Percentiles rank a stretch among this genome's conserved stretches.
Evolutionary conservation across 192 early-diverging fungal genomes (phyloP).

Genomic region (Rhizophagus clarus): DNA sequence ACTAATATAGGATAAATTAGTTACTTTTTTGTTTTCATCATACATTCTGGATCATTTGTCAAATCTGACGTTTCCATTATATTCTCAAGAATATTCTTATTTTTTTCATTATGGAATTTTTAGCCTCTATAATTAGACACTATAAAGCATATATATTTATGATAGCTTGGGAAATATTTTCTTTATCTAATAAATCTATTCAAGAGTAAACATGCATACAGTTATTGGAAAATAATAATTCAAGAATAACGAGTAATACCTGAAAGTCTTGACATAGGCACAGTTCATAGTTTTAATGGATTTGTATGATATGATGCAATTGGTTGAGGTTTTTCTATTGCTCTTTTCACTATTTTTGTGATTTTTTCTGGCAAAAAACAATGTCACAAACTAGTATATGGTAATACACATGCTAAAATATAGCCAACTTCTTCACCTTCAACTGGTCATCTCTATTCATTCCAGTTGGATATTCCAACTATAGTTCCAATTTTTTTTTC

Average conservation of each 20-base stretch:
- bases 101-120: no score
- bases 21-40: neutral
- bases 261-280: neutral
- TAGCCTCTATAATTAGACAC: no score
- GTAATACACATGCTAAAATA: neutral
- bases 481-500: neutral
- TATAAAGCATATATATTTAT: no score
- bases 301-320: neutral
- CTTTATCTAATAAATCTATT: no score
- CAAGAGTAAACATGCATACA: no score
- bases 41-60: neutral
- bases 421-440: neutral
- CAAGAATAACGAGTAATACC: no score
- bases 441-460: neutral
- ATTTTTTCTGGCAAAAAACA: neutral
- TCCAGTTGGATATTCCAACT: neutral
- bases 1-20: no score
- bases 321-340: neutral
- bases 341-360: neutral
- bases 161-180: no score
- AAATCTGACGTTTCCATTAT: no score
- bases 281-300: neutral
- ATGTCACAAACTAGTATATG: neutral
- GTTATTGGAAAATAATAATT: no score
- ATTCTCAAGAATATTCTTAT: no score